phyloP scores from a whole-genome alignment of 2,329 filamentous ascomycete genomes.

The Alternaria sp. region DNA sequence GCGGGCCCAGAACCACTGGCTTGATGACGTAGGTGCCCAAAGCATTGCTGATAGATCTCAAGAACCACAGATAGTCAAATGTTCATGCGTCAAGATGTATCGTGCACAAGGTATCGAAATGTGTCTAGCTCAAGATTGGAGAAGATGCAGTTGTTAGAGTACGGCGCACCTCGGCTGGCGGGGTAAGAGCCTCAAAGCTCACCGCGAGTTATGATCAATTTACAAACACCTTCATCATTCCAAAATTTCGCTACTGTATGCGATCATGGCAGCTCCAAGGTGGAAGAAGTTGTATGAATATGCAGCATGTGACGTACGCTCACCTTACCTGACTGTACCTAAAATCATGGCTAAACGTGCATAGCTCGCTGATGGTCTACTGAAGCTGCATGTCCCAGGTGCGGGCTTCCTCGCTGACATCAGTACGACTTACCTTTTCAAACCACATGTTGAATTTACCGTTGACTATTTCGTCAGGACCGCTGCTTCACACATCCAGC shows the following conservation, averaged over 20 bases:
- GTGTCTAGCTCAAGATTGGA: background rate
- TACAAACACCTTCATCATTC: background rate
- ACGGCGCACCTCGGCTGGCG: constrained; percentile 17
- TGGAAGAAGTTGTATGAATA: constrained; percentile 47
- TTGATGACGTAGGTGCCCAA: background rate
- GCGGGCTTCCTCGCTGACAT: constrained; percentile 74
- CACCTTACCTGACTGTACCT: background rate
- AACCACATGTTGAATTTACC: background rate
- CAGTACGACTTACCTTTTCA: constrained; percentile 53
- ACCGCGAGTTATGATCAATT: background rate
- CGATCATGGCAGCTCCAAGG: constrained; percentile 35
- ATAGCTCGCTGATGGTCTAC: constrained; percentile 71
- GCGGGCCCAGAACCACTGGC: too few relatives aligned
- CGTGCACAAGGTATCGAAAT: background rate
- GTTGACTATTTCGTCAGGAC: constrained; percentile 26
- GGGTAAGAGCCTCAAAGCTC: constrained; percentile 9
- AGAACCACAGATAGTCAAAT: background rate
- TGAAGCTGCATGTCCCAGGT: constrained; percentile 72
- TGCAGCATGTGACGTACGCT: constrained; percentile 46
- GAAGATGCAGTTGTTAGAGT: background rate
- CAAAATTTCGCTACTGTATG: background rate
- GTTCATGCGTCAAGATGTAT: too few relatives aligned
- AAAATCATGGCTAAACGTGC: constrained; percentile 17
- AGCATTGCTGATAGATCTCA: too few relatives aligned
- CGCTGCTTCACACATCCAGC: constrained; percentile 35